phyloP scores from a whole-genome alignment of 106 monocot species.

The Phalaenopsis aphrodite region DNA sequence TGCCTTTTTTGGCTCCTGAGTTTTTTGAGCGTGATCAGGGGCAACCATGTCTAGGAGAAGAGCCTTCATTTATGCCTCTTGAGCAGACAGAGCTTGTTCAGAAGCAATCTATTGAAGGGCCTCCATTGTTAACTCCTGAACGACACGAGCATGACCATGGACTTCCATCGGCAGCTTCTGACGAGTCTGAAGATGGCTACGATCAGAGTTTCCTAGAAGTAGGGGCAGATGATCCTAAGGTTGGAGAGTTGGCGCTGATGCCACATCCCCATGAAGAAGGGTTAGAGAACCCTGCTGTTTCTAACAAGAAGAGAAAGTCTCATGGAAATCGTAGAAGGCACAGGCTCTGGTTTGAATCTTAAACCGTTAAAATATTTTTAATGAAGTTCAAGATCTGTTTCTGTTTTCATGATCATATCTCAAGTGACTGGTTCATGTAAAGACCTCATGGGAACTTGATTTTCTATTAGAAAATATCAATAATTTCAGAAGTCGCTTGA shows the following conservation, averaged over 20 bases:
- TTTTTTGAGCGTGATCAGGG: not conserved
- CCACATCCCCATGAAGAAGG: not conserved
- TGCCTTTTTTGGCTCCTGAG: not conserved
- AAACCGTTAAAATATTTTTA: not conserved
- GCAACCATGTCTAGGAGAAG: not conserved
- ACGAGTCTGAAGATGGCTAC: not conserved
- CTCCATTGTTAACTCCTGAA: not conserved
- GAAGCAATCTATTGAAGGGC: not conserved
- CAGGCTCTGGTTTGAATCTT: slow-evolving; percentile 2
- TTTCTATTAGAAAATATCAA: not conserved
- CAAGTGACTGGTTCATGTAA: not conserved
- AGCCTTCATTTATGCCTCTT: not conserved
- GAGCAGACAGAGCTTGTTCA: not conserved
- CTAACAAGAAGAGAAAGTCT: not conserved
- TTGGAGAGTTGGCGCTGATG: not conserved
- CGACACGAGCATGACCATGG: not conserved
- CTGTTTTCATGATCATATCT: not conserved
- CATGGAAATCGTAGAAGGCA: not conserved
- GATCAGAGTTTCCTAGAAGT: not conserved
- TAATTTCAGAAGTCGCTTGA: not conserved
- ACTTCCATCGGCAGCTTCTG: not conserved
- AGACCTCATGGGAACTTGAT: not conserved
- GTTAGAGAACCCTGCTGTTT: not conserved
- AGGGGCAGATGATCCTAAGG: not conserved
- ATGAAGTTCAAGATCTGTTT: not conserved